These are phyloP conservation scores for Drechslerella stenobrocha DNA, from an alignment of 2,329 filamentous ascomycete species.

Conservation along the genomic window DNA sequence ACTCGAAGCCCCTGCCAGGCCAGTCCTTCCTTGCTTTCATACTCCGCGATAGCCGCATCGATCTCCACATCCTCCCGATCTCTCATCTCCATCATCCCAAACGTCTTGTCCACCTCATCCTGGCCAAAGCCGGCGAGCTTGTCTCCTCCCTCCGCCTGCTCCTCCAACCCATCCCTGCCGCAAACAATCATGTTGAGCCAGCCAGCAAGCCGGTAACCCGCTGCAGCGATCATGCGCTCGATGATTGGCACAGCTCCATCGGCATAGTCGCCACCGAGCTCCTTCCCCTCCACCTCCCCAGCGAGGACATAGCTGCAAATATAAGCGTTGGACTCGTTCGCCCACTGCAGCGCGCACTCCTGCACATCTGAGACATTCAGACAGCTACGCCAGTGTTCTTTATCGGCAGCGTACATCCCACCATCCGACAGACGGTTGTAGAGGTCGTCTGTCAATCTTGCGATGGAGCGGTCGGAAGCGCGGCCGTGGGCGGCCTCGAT, in stretches of 20 bases:
- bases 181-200: constrained; percentile 67
- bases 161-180: constrained; percentile 49
- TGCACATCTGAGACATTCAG: constrained; percentile 62
- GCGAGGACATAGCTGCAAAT: constrained; percentile 61
- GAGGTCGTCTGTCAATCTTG: constrained; percentile 64
- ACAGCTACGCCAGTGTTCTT: constrained; percentile 63
- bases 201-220: constrained; percentile 69
- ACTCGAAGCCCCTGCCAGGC: constrained; percentile 20
- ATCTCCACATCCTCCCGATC: constrained; percentile 13
- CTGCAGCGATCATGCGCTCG: constrained; percentile 69
- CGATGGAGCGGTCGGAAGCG: constrained; percentile 60
- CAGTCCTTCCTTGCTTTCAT: not conserved
- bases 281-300: constrained; percentile 63
- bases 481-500: constrained; percentile 66
- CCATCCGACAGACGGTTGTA: constrained; percentile 62
- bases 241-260: constrained; percentile 66
- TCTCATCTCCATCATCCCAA: not conserved
- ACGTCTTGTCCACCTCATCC: not conserved
- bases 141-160: not conserved
- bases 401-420: constrained; percentile 60
- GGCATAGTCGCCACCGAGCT: constrained; percentile 68
- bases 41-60: constrained; percentile 4
- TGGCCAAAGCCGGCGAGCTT: not conserved
- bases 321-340: constrained; percentile 65
- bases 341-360: constrained; percentile 66